A percentile compares a stretch with the other conserved stretches of the same genome.
These are phyloP conservation scores for Zygnema cylindricum DNA, from an alignment of 139 green algal species.

Conservation along the genomic window DNA sequence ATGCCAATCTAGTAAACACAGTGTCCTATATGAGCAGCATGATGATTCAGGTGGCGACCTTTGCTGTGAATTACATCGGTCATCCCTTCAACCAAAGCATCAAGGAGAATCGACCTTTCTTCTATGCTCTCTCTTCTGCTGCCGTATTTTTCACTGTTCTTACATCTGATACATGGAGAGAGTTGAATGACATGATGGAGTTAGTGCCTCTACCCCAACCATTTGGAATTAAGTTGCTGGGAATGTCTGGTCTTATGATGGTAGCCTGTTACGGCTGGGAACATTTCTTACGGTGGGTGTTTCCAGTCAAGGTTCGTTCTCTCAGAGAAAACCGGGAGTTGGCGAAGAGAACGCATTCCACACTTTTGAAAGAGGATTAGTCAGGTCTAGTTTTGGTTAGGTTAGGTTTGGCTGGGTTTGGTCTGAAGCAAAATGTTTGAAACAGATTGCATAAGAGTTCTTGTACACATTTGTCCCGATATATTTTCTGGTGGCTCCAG, in stretches of 20 bases:
- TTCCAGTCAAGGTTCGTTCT: constrained; percentile 32
- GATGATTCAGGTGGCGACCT: constrained; percentile 87
- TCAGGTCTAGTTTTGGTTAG: too few species aligned
- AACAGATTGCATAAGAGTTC: background rate
- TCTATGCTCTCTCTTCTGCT: constrained; percentile 62
- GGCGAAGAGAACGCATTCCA: background rate
- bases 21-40: constrained; percentile 92
- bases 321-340: background rate
- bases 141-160: constrained; percentile 59
- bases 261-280: constrained; percentile 38
- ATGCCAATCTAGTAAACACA: constrained; percentile 97
- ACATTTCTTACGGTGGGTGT: constrained; percentile 17
- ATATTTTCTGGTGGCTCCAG: too few species aligned
- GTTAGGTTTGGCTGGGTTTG: background rate
- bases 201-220: constrained; percentile 42
- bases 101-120: constrained; percentile 76
- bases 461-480: too few species aligned
- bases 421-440: background rate
- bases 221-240: constrained; percentile 37
- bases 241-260: constrained; percentile 54
- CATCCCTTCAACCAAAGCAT: constrained; percentile 89
- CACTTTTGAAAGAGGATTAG: background rate
- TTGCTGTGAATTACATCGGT: constrained; percentile 95
- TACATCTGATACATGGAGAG: constrained; percentile 35
- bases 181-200: constrained; percentile 57